Evolutionary conservation across 345 rosid species (phyloP).

Genomic region (Hibiscus syriacus): DNA sequence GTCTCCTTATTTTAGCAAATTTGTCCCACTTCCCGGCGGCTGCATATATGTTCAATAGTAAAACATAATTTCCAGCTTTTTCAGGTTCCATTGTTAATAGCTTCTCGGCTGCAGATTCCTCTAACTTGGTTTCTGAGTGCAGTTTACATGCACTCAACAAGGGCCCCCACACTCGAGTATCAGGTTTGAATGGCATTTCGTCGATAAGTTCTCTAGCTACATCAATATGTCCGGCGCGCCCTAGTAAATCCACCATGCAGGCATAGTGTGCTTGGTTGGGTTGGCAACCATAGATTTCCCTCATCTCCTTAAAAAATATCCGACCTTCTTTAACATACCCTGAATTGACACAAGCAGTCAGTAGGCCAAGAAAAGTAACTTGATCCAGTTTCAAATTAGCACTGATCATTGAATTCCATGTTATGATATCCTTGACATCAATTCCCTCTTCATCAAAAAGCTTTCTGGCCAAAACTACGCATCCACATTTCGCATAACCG

Average conservation of each 20-base stretch:
- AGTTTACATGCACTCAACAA: conserved; percentile 44
- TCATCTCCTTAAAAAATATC: conserved; percentile 37
- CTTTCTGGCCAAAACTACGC: conserved; percentile 37
- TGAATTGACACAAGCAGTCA: conserved; percentile 46
- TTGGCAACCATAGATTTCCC: conserved; percentile 23
- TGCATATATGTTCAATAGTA: conserved; percentile 47
- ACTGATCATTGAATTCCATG: conserved; percentile 52
- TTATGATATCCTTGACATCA: conserved; percentile 29
- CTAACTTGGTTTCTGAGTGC: conserved; percentile 28
- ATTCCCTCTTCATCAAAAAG: conserved; percentile 34
- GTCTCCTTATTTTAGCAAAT: conserved; percentile 41
- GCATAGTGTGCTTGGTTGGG: conserved; percentile 43
- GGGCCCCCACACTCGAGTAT: conserved; percentile 45
- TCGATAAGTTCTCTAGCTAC: conserved; percentile 38
- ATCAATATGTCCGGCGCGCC: conserved; percentile 35
- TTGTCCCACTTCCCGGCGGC: conserved; percentile 50
- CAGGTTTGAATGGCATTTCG: conserved; percentile 35
- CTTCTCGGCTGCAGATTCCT: conserved; percentile 42
- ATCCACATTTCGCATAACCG: conserved; percentile 52
- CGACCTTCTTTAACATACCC: conserved; percentile 42
- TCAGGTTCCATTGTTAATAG: conserved; percentile 35
- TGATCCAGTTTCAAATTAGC: conserved; percentile 32
- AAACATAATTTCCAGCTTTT: conserved; percentile 46
- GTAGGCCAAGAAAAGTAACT: conserved; percentile 34
- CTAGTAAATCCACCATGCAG: conserved; percentile 47